Evolutionary conservation across 176 grass and related monocot species (phyloP).

Genomic region (Urochloa ruziziensis): DNA sequence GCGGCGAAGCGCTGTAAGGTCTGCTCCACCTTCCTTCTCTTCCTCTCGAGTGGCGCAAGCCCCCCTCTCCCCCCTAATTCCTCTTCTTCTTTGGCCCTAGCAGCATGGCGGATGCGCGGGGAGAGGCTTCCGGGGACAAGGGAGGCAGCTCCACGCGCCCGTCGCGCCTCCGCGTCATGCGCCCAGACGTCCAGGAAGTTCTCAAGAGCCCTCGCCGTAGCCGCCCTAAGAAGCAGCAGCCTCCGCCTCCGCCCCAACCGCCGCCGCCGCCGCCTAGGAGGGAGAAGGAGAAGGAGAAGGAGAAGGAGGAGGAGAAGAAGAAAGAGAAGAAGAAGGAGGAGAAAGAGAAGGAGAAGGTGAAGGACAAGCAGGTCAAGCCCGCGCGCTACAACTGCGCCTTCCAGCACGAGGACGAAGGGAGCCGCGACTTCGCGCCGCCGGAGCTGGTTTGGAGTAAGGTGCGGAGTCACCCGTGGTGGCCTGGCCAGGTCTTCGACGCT

Average conservation of each 20-base stretch:
- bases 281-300: not conserved
- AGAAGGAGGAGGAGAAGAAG: not conserved
- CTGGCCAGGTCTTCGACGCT: conserved; percentile 69
- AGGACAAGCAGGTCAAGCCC: not conserved
- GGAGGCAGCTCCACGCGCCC: conserved; percentile 27
- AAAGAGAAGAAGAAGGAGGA: not conserved
- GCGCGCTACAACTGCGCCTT: conserved; percentile 47
- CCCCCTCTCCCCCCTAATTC: not conserved
- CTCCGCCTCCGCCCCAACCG: not conserved
- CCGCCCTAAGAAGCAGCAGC: conserved; percentile 32
- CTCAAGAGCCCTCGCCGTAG: conserved; percentile 33
- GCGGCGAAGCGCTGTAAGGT: not conserved
- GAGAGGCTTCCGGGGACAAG: not conserved
- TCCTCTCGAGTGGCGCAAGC: not conserved
- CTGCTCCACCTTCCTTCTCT: not conserved
- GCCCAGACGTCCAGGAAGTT: conserved; percentile 40
- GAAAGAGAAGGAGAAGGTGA: not conserved
- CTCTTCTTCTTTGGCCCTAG: not conserved
- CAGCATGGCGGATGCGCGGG: conserved; percentile 20
- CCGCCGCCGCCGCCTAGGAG: not conserved
- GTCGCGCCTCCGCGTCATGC: conserved; percentile 38
- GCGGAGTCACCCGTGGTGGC: conserved; percentile 92
- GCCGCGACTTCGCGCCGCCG: conserved; percentile 30
- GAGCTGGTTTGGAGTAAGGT: conserved; percentile 82
- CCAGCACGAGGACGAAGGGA: conserved; percentile 40